A percentile compares a stretch with the other conserved stretches of the same genome.
phyloP scores from a whole-genome alignment of 1,139 yeast genomes.

The Blastobotrys aristatus region DNA sequence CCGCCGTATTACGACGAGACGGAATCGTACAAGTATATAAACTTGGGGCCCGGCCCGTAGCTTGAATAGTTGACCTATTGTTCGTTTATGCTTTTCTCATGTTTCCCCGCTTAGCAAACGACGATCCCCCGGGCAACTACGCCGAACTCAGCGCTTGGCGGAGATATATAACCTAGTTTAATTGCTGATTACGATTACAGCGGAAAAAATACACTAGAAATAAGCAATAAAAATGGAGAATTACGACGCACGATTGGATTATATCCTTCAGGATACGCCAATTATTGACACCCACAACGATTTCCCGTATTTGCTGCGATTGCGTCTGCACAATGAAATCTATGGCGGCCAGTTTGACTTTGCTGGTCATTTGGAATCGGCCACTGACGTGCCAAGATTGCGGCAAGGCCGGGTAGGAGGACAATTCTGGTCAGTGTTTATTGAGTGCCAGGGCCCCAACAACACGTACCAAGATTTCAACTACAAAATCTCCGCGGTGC shows the following conservation, averaged over 20 bases:
- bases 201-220: too few species aligned
- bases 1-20: constrained; percentile 6
- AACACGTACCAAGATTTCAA: constrained; percentile 19
- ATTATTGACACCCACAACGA: constrained; percentile 22
- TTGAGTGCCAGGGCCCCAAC: constrained; percentile 16
- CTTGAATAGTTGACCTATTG: too few species aligned
- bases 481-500: constrained; percentile 32
- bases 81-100: too few species aligned
- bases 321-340: constrained; percentile 17
- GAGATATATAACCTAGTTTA: too few species aligned
- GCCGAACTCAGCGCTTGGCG: too few species aligned
- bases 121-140: too few species aligned
- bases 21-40: neutral
- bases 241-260: constrained; percentile 3
- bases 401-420: constrained; percentile 20
- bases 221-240: too few species aligned
- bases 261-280: constrained; percentile 15
- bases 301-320: constrained; percentile 18
- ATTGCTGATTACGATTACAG: too few species aligned
- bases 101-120: too few species aligned
- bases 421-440: constrained; percentile 21
- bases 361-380: constrained; percentile 16
- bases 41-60: too few species aligned
- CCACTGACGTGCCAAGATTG: constrained; percentile 19
- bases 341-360: constrained; percentile 14